Conservation (phyloP, 768 basidiomycete genomes). For the Pisolithus marmoratus region DNA sequence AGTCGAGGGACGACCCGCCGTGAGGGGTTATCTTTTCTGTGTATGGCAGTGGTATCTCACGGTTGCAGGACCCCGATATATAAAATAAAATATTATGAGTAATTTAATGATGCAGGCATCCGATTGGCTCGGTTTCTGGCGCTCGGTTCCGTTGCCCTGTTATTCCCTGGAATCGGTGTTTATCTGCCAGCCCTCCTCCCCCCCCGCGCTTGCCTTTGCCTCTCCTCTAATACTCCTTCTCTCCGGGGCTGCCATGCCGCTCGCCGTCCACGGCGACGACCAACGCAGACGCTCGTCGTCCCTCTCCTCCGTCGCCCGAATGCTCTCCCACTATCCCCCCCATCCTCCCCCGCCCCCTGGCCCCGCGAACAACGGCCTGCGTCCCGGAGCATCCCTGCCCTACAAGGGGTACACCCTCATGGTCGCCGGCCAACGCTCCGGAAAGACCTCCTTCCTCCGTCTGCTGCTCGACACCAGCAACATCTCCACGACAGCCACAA, state of each 20-base stretch:
- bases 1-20: not conserved
- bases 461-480: slow-evolving; percentile 78
- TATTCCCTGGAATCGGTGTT: slow-evolving; percentile 37
- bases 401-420: slow-evolving; percentile 56
- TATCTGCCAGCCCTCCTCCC: slow-evolving; percentile 28
- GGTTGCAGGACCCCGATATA: not conserved
- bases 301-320: slow-evolving; percentile 37
- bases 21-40: not conserved
- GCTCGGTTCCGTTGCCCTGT: slow-evolving; percentile 40
- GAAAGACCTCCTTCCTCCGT: slow-evolving; percentile 84
- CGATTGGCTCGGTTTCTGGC: slow-evolving; percentile 60
- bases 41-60: not conserved
- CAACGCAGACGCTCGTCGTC: slow-evolving; percentile 26
- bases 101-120: slow-evolving; percentile 28
- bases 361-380: slow-evolving; percentile 23
- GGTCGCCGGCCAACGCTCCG: slow-evolving; percentile 77
- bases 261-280: slow-evolving; percentile 59
- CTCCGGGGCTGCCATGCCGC: slow-evolving; percentile 32
- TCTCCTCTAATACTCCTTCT: slow-evolving; percentile 49
- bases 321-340: slow-evolving; percentile 19
- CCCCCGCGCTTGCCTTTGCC: slow-evolving; percentile 64
- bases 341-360: slow-evolving; percentile 21
- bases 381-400: slow-evolving; percentile 19
- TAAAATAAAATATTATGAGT: slow-evolving; percentile 3
- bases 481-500: slow-evolving; percentile 54